Evolutionary conservation across 2,329 filamentous ascomycete genomes (phyloP).

Genomic region (Alternaria alternata): DNA sequence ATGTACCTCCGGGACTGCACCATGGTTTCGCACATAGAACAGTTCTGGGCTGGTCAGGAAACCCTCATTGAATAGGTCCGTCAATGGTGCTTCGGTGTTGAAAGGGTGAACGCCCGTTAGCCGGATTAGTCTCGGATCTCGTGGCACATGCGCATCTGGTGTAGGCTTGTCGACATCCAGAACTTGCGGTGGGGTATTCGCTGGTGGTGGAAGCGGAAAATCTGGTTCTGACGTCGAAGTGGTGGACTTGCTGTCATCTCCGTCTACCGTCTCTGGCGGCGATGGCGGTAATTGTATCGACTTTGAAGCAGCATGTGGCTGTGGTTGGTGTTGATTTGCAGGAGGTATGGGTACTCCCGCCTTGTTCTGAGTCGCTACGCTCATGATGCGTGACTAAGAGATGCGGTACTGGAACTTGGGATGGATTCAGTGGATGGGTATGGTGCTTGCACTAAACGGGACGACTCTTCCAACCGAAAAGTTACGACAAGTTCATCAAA

Average conservation of each 20-base stretch:
- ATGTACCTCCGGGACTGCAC: slow-evolving; percentile 76
- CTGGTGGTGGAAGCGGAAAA: slow-evolving; percentile 74
- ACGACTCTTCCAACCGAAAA: neutral
- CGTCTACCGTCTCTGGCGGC: slow-evolving; percentile 46
- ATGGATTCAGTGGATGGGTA: neutral
- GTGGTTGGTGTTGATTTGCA: slow-evolving; percentile 25
- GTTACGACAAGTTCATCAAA: neutral
- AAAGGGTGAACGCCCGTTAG: slow-evolving; percentile 90
- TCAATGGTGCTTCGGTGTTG: slow-evolving; percentile 86
- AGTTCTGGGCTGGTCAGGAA: slow-evolving; percentile 88
- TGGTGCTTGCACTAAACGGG: neutral
- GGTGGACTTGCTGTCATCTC: slow-evolving; percentile 38
- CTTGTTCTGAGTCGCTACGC: slow-evolving; percentile 18
- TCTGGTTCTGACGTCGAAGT: slow-evolving; percentile 28
- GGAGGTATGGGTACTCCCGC: slow-evolving; percentile 27
- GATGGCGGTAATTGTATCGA: slow-evolving; percentile 42
- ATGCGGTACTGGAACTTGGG: neutral
- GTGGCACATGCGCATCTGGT: slow-evolving; percentile 80
- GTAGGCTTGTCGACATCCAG: slow-evolving; percentile 81
- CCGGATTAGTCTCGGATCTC: slow-evolving; percentile 83
- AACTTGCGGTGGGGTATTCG: slow-evolving; percentile 65
- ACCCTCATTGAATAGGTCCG: slow-evolving; percentile 77
- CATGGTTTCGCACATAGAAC: slow-evolving; percentile 93
- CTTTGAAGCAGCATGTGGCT: slow-evolving; percentile 25
- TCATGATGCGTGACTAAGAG: slow-evolving; percentile 25